Evolutionary conservation across 306 rosid species (phyloP), one percentile per base, ranked within the genome.

Genomic region (Canavalia gladiata): DNA sequence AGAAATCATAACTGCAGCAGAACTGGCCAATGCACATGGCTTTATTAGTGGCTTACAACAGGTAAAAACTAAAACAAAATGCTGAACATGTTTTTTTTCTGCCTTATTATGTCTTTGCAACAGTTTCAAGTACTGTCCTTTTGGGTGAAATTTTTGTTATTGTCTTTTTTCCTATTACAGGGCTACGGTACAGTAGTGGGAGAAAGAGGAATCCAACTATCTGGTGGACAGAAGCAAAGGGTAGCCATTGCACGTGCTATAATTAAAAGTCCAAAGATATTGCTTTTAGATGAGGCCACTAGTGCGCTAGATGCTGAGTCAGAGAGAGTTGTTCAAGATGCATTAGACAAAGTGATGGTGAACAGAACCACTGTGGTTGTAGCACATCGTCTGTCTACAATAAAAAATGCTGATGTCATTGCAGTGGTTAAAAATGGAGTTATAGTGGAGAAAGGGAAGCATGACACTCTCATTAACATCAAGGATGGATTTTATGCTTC

Each of bases 301-400:
- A 93, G 97, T 58, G 97, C 97, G 25, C 75, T 93, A 5, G 97
- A 93, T 43, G 95, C 92, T 0, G 96, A 93, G 71, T 93, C 96
- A 8, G 97, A 93, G 84, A 86, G 86, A 76, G 91, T 91, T 10
- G 97, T 93, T 46, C 97, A 93, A 83, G 96, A 89, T 49, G 97
- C 97, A 70, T 83, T 93, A 60, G 94, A 93, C 68, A 82, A 39
- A 78, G 96, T 91, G 59, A 88, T 93, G 91, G 87, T 91, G 41
- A 84, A 78, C 67, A 73, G 94, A 54, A 93, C 94, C 18, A 91
- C 97, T 1, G 86, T 91, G 57, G 88, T 91, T 8, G 92, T 91
- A 52, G 97, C 97, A 4, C 97, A 93, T 84, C 86, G 90, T 13
- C 75, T 93, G 6, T 89, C 94, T 43, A 93, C 97, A 1, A 89